Base-by-base conservation (phyloP, 331 rosid species). In the Dryas integrifolia region DNA sequence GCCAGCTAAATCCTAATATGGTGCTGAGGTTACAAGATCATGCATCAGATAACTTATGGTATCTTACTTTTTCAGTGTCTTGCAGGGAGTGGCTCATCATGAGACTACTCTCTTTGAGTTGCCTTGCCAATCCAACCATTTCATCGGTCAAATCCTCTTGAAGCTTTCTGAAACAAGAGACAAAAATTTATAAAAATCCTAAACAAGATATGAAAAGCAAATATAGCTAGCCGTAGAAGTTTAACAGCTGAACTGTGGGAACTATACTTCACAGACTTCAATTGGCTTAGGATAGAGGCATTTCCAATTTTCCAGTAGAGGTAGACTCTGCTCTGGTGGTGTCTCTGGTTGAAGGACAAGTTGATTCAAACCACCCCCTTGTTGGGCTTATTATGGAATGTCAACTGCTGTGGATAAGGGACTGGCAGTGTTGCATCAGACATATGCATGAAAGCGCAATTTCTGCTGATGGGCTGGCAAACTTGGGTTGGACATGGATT, bases 121-220 rank as follows among this genome's bases (percentile, higher is more conserved):
- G 95, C 83, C 79, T 85, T 2, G 98, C 98, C 85, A 94, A 76
- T 72, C 81, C 92, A 77, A 94, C 96, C 97, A 94, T 91, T 87
- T 94, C 96, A 70, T 88, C 96, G 0, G 98, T 91, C 88, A 94
- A 85, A 85, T 86, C 96, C 44, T 94, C 98, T 80, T 94, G 97
- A 81, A 94, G 96, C 84, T 70, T 88, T 79, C 98, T 92, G 76
- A 40, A 1, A 43, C 72, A 39, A 43, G 43, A 47, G 69, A 69
- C 3, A 9, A 68, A 12, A 12, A 41, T 7, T 68, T 51, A 14
- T 50, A 51, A 58, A 16, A 16, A 21, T 53, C 18, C 15, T 13
- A 18, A 9, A 69, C 49, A 48, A 9, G 41, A 76, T 40, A 18
- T 74, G 43, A 11, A 26, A 48, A 0, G 35, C 2, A 68, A 52